Evolutionary conservation across 2,329 filamentous ascomycete genomes (phyloP).

Genomic region (Xylariaceae sp.): DNA sequence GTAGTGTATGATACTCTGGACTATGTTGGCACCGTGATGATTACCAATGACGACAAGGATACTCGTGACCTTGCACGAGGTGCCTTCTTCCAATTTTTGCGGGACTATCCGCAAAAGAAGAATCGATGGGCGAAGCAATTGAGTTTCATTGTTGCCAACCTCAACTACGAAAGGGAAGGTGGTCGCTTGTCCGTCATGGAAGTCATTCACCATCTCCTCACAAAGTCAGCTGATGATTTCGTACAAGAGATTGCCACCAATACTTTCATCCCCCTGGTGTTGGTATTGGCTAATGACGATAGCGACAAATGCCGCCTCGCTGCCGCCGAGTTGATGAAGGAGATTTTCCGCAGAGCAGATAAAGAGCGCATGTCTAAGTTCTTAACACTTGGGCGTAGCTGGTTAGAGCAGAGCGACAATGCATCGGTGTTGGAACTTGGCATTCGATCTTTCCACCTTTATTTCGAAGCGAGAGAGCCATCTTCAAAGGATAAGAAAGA

Average conservation of each 20-base stretch:
- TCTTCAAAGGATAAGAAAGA: conserved; percentile 63
- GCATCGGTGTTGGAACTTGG: conserved; percentile 66
- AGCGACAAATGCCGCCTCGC: conserved; percentile 80
- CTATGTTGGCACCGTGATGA: conserved; percentile 85
- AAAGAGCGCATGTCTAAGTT: conserved; percentile 68
- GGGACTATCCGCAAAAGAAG: conserved; percentile 91
- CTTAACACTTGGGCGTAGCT: conserved; percentile 65
- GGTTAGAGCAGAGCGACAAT: conserved; percentile 74
- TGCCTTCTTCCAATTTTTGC: conserved; percentile 88
- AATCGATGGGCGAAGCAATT: conserved; percentile 86
- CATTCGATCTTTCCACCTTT: conserved; percentile 77
- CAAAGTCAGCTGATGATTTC: conserved; percentile 77
- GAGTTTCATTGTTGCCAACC: conserved; percentile 81
- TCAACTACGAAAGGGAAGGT: conserved; percentile 84
- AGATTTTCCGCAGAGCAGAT: conserved; percentile 75
- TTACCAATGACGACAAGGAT: conserved; percentile 87
- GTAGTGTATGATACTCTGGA: conserved; percentile 90
- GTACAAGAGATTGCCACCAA: conserved; percentile 76
- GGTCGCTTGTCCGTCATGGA: conserved; percentile 93
- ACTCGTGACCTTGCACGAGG: conserved; percentile 84
- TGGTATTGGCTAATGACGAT: conserved; percentile 85
- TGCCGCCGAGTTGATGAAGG: conserved; percentile 73
- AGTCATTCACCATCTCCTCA: conserved; percentile 78
- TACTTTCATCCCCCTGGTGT: conserved; percentile 81
- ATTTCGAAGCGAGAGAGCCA: conserved; percentile 66